Conservation (phyloP, 2,329 filamentous ascomycete species). For the Akanthomyces lecanii region DNA sequence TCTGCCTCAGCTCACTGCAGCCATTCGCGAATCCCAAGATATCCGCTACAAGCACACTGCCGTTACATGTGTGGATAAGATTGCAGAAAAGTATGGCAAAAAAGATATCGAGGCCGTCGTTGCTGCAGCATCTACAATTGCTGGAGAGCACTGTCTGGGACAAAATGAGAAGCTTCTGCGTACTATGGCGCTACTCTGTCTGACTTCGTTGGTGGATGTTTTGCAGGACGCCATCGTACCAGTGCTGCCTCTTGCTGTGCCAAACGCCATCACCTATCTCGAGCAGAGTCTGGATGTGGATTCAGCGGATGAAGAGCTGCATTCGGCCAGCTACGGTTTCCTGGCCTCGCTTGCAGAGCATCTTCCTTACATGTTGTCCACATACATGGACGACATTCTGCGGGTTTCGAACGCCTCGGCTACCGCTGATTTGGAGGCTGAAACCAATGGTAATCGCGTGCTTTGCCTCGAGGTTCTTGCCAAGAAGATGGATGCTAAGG, state of each 20-base stretch:
- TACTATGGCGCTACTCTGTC: slow-evolving; percentile 79
- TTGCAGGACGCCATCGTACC: slow-evolving; percentile 82
- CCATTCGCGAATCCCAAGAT: slow-evolving; percentile 69
- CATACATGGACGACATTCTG: slow-evolving; percentile 69
- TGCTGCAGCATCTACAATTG: slow-evolving; percentile 70
- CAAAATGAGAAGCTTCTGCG: slow-evolving; percentile 68
- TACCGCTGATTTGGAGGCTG: slow-evolving; percentile 54
- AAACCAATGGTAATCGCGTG: slow-evolving; percentile 60
- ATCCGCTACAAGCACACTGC: slow-evolving; percentile 78
- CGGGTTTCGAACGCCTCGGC: slow-evolving; percentile 69
- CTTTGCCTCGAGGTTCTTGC: slow-evolving; percentile 72
- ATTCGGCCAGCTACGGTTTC: slow-evolving; percentile 78
- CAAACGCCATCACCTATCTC: slow-evolving; percentile 68
- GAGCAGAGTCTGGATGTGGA: slow-evolving; percentile 54
- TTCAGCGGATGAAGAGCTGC: slow-evolving; percentile 58
- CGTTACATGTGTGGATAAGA: slow-evolving; percentile 85
- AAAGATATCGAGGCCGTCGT: slow-evolving; percentile 76
- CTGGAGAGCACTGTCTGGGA: slow-evolving; percentile 70
- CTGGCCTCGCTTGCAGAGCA: slow-evolving; percentile 75
- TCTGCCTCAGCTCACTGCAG: slow-evolving; percentile 70
- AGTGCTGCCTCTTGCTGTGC: slow-evolving; percentile 71
- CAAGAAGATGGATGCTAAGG: slow-evolving; percentile 70
- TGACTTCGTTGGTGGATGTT: slow-evolving; percentile 86
- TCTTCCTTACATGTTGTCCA: slow-evolving; percentile 83
- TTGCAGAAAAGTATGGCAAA: slow-evolving; percentile 92